These are phyloP conservation scores for Solioccasus polychromus DNA, from an alignment of 768 basidiomycete genomes.

Conservation along the genomic window DNA sequence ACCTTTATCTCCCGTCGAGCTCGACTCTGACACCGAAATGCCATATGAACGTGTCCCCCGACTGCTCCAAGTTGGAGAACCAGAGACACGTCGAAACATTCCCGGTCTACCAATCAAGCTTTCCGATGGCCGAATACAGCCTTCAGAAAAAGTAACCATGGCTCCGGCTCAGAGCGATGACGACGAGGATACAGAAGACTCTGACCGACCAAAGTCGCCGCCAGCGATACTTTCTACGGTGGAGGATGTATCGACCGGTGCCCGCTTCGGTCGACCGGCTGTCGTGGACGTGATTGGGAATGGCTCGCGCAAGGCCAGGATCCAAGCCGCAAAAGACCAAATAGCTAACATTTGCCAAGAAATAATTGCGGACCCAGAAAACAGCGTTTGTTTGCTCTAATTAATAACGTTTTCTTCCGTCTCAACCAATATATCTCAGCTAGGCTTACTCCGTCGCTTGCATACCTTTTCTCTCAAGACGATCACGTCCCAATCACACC, in stretches of 20 bases:
- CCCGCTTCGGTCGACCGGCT: conserved; percentile 83
- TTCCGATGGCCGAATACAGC: conserved; percentile 70
- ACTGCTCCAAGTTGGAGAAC: conserved; percentile 43
- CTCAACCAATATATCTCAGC: conserved; percentile 42
- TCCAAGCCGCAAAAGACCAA: conserved; percentile 88
- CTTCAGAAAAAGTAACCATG: conserved; percentile 40
- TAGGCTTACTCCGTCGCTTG: conserved; percentile 84
- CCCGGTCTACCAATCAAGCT: conserved; percentile 84
- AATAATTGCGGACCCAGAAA: conserved; percentile 92
- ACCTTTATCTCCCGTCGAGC: conserved; percentile 2
- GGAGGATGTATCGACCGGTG: conserved; percentile 79
- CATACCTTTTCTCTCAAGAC: conserved; percentile 83
- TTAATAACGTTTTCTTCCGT: conserved; percentile 3
- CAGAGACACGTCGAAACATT: conserved; percentile 48
- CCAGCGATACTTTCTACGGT: conserved; percentile 31
- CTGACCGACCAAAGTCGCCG: conserved; percentile 30
- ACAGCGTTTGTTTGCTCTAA: conserved; percentile 59
- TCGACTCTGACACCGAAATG: conserved; percentile 65
- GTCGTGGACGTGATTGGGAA: conserved; percentile 69
- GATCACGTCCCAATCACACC: conserved; percentile 66
- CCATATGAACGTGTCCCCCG: conserved; percentile 67
- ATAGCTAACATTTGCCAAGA: conserved; percentile 93
- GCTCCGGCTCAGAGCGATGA: conserved; percentile 20
- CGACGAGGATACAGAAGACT: conserved; percentile 35
- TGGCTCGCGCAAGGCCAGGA: conserved; percentile 59